Evolutionary conservation across 257 asterid genomes (phyloP).

Genomic region (Knoxia roxburghii): DNA sequence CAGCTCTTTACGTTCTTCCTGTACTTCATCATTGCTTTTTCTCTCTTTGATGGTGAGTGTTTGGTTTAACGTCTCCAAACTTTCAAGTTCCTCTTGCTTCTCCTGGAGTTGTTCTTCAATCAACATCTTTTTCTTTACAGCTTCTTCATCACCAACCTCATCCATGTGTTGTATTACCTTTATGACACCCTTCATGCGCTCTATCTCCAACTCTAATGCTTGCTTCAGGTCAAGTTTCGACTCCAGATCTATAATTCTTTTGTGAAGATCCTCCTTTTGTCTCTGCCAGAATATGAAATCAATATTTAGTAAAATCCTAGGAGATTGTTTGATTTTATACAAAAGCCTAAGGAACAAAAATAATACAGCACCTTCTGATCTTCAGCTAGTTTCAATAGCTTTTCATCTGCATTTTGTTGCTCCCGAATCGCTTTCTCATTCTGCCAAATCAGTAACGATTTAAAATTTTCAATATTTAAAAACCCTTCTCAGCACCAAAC

Average conservation of each 20-base stretch:
- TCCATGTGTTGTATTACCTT: constrained; percentile 61
- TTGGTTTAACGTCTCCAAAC: constrained; percentile 22
- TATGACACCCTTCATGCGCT: constrained; percentile 60
- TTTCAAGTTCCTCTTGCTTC: constrained; percentile 59
- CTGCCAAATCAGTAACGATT: constrained; percentile 35
- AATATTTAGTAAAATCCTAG: constrained; percentile 24
- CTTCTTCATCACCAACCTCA: constrained; percentile 61
- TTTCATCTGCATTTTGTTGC: constrained; percentile 57
- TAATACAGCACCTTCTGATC: constrained; percentile 59
- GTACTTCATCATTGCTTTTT: not conserved
- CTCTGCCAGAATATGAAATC: constrained; percentile 14
- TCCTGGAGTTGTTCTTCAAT: constrained; percentile 55
- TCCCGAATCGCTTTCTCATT: constrained; percentile 61
- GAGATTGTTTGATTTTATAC: constrained; percentile 12
- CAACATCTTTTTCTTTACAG: constrained; percentile 41
- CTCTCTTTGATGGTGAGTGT: not conserved
- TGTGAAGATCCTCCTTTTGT: constrained; percentile 53
- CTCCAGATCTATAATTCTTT: constrained; percentile 51
- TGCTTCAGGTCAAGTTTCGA: constrained; percentile 63
- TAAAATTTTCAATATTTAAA: no score
- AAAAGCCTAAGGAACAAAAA: not conserved
- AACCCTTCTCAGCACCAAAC: not conserved
- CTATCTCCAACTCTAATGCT: constrained; percentile 70
- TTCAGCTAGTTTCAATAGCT: constrained; percentile 67
- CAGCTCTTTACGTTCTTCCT: not conserved